phyloP scores from a whole-genome alignment of 768 basidiomycete genomes.

The Terana coerulea region DNA sequence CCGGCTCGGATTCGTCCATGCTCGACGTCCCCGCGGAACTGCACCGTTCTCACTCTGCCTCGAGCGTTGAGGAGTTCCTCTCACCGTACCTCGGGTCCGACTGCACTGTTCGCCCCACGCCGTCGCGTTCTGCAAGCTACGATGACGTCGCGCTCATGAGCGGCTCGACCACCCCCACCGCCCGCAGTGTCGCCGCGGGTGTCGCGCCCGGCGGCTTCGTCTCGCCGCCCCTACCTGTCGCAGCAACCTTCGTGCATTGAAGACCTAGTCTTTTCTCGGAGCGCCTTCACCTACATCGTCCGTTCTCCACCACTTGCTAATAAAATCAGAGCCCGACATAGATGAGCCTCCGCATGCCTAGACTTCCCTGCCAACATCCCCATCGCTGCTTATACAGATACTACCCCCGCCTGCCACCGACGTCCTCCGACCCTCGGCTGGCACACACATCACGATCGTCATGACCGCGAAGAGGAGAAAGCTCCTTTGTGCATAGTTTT shows the following conservation, averaged over 20 bases:
- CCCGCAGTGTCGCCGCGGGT: conserved; percentile 17
- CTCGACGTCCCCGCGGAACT: conserved; percentile 29
- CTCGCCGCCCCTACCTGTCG: neutral
- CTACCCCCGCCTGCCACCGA: neutral
- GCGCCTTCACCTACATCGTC: neutral
- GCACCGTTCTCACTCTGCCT: conserved; percentile 45
- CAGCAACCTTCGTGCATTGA: conserved; percentile 10
- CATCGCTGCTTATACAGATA: neutral
- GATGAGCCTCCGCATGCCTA: neutral
- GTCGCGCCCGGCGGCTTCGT: conserved; percentile 5
- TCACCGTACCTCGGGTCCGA: conserved; percentile 29
- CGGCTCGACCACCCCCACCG: conserved; percentile 27
- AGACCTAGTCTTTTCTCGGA: neutral
- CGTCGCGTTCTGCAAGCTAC: conserved; percentile 27
- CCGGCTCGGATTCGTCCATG: conserved; percentile 47
- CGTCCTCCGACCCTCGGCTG: neutral
- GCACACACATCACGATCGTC: neutral
- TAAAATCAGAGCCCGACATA: neutral
- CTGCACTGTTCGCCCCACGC: conserved; percentile 23
- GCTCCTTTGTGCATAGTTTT: conserved; percentile 1
- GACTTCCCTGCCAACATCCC: neutral
- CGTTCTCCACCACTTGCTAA: neutral
- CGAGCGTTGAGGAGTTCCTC: conserved; percentile 51
- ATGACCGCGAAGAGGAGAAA: conserved; percentile 4
- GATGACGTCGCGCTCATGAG: conserved; percentile 27